These are phyloP conservation scores for Starmerella bombi DNA, from an alignment of 805 yeast species.

Conservation along the genomic window DNA sequence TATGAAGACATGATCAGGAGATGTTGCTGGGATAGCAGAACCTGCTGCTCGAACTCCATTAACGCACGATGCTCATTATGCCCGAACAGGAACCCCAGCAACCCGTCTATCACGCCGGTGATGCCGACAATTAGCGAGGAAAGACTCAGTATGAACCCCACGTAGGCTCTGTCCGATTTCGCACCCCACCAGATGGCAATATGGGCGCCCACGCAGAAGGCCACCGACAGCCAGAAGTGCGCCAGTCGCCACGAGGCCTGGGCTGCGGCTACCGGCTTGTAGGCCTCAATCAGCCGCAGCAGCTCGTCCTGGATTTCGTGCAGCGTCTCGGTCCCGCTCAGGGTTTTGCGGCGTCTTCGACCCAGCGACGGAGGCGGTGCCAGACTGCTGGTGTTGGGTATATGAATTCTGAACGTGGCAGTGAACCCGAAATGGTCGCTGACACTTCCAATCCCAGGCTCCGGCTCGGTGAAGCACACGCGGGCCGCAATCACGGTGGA, in stretches of 20 bases:
- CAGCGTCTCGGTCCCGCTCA: constrained; percentile 1
- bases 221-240: constrained; percentile 49
- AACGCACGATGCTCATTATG: constrained; percentile 67
- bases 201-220: constrained; percentile 39
- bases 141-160: constrained; percentile 52
- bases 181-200: constrained; percentile 51
- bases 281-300: constrained; percentile 34
- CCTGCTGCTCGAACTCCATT: constrained; percentile 60
- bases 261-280: constrained; percentile 40
- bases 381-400: neutral
- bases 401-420: constrained; percentile 19
- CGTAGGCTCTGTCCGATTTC: constrained; percentile 39
- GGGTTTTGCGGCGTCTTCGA: neutral
- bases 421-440: constrained; percentile 82
- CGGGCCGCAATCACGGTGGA: constrained; percentile 46
- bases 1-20: neutral
- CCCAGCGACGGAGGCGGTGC: neutral
- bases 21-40: constrained; percentile 28
- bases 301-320: constrained; percentile 37
- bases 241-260: constrained; percentile 52
- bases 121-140: constrained; percentile 42
- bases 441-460: constrained; percentile 58
- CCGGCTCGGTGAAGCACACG: constrained; percentile 59
- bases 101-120: constrained; percentile 61
- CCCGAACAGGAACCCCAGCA: constrained; percentile 69